These are phyloP conservation scores for Leccinum uliginosum DNA, from an alignment of 768 basidiomycete species.

Conservation along the genomic window DNA sequence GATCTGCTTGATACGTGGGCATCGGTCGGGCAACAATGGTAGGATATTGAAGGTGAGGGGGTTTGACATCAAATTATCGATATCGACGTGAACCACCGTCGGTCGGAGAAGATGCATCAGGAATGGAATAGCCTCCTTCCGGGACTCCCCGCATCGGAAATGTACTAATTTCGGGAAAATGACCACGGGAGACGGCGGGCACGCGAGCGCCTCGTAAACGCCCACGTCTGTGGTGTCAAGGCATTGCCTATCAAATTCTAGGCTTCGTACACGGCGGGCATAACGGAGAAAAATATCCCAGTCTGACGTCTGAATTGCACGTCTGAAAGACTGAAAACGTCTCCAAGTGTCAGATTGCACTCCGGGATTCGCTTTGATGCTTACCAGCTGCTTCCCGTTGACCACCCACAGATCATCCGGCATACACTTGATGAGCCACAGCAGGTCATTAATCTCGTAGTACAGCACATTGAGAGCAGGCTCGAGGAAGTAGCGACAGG, in stretches of 20 bases:
- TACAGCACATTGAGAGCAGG: conserved; percentile 31
- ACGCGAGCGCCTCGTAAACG: conserved; percentile 18
- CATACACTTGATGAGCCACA: conserved; percentile 31
- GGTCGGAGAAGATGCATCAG: conserved; percentile 24
- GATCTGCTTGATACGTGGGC: conserved; percentile 24
- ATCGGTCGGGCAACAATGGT: conserved; percentile 18
- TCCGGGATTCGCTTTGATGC: conserved; percentile 1
- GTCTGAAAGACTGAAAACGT: conserved; percentile 17
- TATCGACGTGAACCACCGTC: conserved; percentile 25
- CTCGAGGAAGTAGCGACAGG: conserved; percentile 28
- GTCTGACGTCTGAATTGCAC: conserved; percentile 20
- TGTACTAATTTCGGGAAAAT: conserved; percentile 26
- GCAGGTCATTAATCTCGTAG: conserved; percentile 28
- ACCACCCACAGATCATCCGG: conserved; percentile 31
- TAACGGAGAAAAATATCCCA: conserved; percentile 29
- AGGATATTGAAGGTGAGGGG: conserved; percentile 17
- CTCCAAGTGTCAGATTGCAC: conserved; percentile 7
- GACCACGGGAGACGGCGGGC: conserved; percentile 13
- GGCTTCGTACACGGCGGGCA: conserved; percentile 27
- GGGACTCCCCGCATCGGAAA: conserved; percentile 25
- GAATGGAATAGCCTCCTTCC: conserved; percentile 22
- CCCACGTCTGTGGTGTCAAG: conserved; percentile 17
- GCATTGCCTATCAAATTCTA: conserved; percentile 29
- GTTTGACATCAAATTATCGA: conserved; percentile 27
- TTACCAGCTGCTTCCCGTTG: conserved; percentile 27